These are phyloP conservation scores for Rhododendron griersonianum DNA, from an alignment of 148 eudicot species.

Conservation along the genomic window DNA sequence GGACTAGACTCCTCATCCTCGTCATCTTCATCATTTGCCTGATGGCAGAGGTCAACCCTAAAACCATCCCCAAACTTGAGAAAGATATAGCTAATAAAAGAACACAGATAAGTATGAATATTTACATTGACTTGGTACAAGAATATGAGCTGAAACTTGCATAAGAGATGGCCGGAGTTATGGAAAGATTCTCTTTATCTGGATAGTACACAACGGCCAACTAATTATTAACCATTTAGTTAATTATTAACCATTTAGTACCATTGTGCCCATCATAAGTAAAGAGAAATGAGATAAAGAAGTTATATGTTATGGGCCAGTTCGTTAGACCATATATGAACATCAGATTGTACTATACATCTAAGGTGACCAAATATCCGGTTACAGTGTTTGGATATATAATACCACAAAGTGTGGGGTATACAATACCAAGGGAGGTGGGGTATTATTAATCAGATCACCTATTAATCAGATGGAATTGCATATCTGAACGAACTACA, in stretches of 20 bases:
- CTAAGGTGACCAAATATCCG: not conserved
- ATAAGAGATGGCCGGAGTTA: not conserved
- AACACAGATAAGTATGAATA: slow-evolving; percentile 4
- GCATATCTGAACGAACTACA: not conserved
- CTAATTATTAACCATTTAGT: not conserved
- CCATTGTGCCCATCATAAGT: not conserved
- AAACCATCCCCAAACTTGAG: slow-evolving; percentile 22
- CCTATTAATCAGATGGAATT: not conserved
- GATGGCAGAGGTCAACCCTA: slow-evolving; percentile 98
- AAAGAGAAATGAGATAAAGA: not conserved
- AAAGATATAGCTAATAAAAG: slow-evolving; percentile 9
- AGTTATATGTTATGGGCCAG: not conserved
- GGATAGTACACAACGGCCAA: not conserved
- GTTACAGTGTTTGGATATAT: not conserved
- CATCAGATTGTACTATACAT: not conserved
- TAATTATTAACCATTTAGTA: not conserved
- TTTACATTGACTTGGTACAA: not conserved
- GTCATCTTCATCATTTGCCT: slow-evolving; percentile 79
- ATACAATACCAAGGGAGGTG: not conserved
- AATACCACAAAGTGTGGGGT: not conserved
- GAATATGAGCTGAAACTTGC: slow-evolving; percentile 6
- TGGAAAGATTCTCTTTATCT: not conserved
- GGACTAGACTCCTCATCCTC: slow-evolving; percentile 61
- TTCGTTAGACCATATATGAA: not conserved
- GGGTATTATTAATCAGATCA: not conserved